Base-by-base conservation (phyloP, 2,329 filamentous ascomycete species). In the Neonectria ditissima region DNA sequence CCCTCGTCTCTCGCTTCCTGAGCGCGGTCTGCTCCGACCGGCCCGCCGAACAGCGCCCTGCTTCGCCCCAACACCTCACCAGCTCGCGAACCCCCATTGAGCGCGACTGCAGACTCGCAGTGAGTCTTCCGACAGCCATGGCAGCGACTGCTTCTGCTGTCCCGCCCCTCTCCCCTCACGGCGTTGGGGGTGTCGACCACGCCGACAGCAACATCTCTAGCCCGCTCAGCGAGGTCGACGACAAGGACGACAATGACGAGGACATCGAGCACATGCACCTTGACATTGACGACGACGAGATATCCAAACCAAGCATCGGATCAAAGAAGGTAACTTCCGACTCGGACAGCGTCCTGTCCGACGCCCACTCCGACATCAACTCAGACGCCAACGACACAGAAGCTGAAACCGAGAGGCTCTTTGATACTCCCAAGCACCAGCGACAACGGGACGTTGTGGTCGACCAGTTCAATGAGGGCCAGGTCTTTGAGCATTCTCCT, bases 361-460 rank as follows among this genome's bases (percentile, higher is more conserved):
- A 89, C 64, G 79, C 83, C 59, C 81, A 82, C 30, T 79, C 78
- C 14, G 79, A 80, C 47, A 72, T 75, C 14, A 72, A 76, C 63
- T 80, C 77, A 3, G 78, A 80, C 26, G 83, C 81, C 70, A 87
- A 89, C 74, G 87, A 88, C 77, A 91, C 94, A 4, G 95, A 98
- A 79, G 95, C 95, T 34, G 95, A 97, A 80, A 98, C 95, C 2
- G 94, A 97, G 80, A 90, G 96, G 63, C 86, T 99, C 64, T 96
- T 96, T 75, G 90, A 92, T 74, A 97, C 93, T n/a, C 94, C 94
- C 18, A 88, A 89, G 66, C 92, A 85, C 73, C 80, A 85, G 74
- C 84, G 89, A 69, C 85, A 87, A 71, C 84, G 86, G 72, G 86
- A 90, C 71, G 86, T 91, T 10, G 83, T 89, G 45, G 78, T 90